Percentiles rank a stretch among this genome's conserved stretches.
Evolutionary conservation across 305 asterid species (phyloP).

Genomic region (Fraxinus albicans): DNA sequence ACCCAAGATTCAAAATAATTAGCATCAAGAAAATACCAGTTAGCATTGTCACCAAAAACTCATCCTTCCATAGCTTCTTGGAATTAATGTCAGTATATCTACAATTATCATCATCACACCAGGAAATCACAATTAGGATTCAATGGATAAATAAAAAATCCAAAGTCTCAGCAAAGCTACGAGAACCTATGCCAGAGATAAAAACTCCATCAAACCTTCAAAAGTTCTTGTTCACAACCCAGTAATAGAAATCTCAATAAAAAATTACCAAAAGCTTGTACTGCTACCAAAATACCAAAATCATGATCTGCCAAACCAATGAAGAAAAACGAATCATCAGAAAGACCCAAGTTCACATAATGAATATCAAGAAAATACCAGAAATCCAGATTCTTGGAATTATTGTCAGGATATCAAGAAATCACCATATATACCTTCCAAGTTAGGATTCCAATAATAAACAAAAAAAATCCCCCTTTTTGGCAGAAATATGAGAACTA

Average conservation of each 20-base stretch:
- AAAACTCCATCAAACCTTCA: background rate
- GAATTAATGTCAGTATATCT: background rate
- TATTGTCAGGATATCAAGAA: background rate
- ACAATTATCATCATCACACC: background rate
- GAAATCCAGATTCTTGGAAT: background rate
- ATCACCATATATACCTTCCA: background rate
- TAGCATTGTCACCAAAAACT: background rate
- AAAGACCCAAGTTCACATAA: background rate
- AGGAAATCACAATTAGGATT: background rate
- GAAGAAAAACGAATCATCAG: background rate
- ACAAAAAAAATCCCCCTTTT: background rate
- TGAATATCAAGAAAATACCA: background rate
- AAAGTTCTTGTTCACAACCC: background rate
- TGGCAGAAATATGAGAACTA: background rate
- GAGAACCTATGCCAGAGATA: background rate
- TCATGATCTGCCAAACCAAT: background rate
- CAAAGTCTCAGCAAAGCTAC: background rate
- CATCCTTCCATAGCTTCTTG: background rate
- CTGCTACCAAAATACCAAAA: background rate
- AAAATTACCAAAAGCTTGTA: background rate
- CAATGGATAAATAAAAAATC: background rate
- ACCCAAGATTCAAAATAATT: background rate
- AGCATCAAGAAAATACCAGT: background rate
- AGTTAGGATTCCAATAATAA: background rate
- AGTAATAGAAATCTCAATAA: background rate